Evolutionary conservation across 1,139 yeast species (phyloP).

Genomic region (Tardiomyces blankii): DNA sequence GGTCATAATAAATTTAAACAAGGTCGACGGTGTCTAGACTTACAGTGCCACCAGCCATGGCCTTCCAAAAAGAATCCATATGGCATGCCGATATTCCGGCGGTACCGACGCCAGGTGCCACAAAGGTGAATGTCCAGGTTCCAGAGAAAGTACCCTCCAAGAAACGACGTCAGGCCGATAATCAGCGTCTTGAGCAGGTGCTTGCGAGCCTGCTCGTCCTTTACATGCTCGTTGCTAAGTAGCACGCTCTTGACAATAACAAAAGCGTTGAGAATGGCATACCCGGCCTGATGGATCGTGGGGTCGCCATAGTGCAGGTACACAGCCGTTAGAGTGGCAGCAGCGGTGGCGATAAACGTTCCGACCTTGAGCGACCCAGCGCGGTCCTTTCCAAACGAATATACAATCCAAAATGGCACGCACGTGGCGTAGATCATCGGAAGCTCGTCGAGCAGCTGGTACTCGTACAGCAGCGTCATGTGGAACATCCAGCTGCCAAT

Average conservation of each 20-base stretch:
- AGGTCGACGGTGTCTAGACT: too few relatives aligned
- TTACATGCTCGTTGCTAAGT: slow-evolving; percentile 42
- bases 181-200: slow-evolving; percentile 45
- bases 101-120: slow-evolving; percentile 42
- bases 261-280: slow-evolving; percentile 50
- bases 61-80: slow-evolving; percentile 81
- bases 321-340: slow-evolving; percentile 46
- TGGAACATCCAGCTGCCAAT: slow-evolving; percentile 92
- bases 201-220: slow-evolving; percentile 34
- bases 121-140: slow-evolving; percentile 79
- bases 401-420: slow-evolving; percentile 85
- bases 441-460: slow-evolving; percentile 83
- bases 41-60: slow-evolving; percentile 93
- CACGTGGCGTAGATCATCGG: slow-evolving; percentile 98
- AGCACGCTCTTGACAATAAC: slow-evolving; percentile 47
- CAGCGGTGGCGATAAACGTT: slow-evolving; percentile 25
- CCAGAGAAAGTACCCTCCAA: slow-evolving; percentile 72
- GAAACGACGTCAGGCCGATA: slow-evolving; percentile 53
- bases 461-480: slow-evolving; percentile 84
- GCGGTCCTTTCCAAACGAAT: slow-evolving; percentile 46
- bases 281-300: slow-evolving; percentile 75
- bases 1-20: too few relatives aligned
- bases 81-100: slow-evolving; percentile 75
- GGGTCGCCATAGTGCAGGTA: slow-evolving; percentile 71
- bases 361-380: slow-evolving; percentile 26